phyloP scores from a whole-genome alignment of 768 basidiomycete species.

The Pisolithus marmoratus region DNA sequence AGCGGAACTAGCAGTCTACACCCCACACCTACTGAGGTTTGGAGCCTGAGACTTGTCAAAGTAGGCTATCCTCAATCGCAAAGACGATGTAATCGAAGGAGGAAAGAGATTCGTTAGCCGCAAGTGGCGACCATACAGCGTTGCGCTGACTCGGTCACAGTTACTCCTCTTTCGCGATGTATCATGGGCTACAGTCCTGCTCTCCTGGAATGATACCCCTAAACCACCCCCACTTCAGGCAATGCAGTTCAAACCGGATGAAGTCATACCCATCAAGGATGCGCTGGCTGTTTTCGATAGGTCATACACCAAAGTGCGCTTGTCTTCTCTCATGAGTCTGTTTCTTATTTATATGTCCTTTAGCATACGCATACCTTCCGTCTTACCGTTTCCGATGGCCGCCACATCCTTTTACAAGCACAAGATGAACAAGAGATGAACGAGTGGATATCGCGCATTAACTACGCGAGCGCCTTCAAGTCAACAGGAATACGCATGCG shows the following conservation, averaged over 20 bases:
- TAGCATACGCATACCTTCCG: constrained; percentile 74
- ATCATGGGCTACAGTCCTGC: constrained; percentile 44
- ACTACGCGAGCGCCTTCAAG: constrained; percentile 92
- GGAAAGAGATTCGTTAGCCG: constrained; percentile 70
- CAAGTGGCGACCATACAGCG: constrained; percentile 87
- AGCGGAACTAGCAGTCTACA: constrained; percentile 21
- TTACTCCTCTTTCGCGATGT: constrained; percentile 84
- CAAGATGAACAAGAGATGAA: constrained; percentile 67
- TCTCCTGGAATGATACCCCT: constrained; percentile 36
- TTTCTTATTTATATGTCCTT: neutral
- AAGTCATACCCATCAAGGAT: constrained; percentile 72
- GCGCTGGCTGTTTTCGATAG: constrained; percentile 77
- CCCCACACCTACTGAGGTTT: constrained; percentile 27
- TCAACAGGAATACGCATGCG: constrained; percentile 80
- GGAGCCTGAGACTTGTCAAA: constrained; percentile 68
- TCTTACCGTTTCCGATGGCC: constrained; percentile 68
- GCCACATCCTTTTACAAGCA: constrained; percentile 78
- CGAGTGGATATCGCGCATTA: constrained; percentile 87
- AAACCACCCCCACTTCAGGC: constrained; percentile 34
- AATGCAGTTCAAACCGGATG: constrained; percentile 70
- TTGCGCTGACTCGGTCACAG: constrained; percentile 85
- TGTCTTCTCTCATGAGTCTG: neutral
- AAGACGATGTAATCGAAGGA: constrained; percentile 71
- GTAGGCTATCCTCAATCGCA: constrained; percentile 75
- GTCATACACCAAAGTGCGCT: constrained; percentile 67